phyloP scores from a whole-genome alignment of 2,329 filamentous ascomycete species.

The Penicillium sp. region DNA sequence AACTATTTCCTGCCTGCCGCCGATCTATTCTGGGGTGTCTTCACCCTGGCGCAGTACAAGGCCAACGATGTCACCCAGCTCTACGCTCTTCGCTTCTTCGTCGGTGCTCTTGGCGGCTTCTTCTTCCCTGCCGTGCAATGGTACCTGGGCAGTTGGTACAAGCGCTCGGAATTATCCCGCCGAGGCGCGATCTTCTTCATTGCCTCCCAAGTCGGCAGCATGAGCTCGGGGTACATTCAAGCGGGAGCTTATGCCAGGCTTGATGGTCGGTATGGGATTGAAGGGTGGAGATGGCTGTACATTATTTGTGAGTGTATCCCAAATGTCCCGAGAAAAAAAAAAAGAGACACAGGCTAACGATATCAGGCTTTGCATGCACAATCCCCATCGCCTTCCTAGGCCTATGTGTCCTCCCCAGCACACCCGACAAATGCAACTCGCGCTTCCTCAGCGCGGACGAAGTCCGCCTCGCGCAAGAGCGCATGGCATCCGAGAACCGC shows the following conservation, averaged over 20 bases:
- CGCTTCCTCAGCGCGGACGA: conserved; percentile 19
- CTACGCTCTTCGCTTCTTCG: conserved; percentile 36
- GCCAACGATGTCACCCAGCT: conserved; percentile 26
- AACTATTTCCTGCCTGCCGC: conserved; percentile 22
- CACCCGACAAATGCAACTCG: conserved; percentile 23
- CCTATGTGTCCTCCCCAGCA: conserved; percentile 22
- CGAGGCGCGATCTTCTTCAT: conserved; percentile 27
- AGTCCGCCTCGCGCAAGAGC: conserved; percentile 20
- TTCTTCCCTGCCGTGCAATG: conserved; percentile 33
- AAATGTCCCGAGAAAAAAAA: neutral
- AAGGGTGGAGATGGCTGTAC: conserved; percentile 23
- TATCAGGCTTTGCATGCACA: conserved; percentile 22
- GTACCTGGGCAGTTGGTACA: conserved; percentile 27
- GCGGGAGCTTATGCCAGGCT: conserved; percentile 22
- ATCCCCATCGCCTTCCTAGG: conserved; percentile 25
- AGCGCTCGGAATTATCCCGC: conserved; percentile 23
- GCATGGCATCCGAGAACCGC: conserved; percentile 24
- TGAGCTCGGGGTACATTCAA: conserved; percentile 28
- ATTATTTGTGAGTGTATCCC: conserved; percentile 16
- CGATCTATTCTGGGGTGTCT: conserved; percentile 20
- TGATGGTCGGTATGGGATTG: conserved; percentile 18
- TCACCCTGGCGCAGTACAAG: conserved; percentile 21
- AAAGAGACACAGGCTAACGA: neutral
- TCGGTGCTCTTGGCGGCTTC: conserved; percentile 34
- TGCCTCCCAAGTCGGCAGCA: conserved; percentile 25